Conservation (phyloP, 805 yeast genomes). For the Myxozyma mucilagina region DNA sequence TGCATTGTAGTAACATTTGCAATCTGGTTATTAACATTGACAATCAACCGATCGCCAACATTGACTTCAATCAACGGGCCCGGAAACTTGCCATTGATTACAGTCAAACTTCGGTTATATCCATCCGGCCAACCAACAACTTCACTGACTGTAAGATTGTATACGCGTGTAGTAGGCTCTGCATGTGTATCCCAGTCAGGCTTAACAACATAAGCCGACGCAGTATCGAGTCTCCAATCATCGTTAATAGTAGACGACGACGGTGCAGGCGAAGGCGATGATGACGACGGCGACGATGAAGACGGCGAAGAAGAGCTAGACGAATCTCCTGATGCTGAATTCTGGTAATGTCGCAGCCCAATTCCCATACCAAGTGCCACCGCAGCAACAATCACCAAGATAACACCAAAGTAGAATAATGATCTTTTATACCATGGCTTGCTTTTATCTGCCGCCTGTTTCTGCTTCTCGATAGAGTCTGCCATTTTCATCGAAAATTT, state of each 20-base stretch:
- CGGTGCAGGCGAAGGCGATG: conserved; percentile 1
- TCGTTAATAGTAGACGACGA: neutral
- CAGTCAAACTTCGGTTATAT: conserved; percentile 52
- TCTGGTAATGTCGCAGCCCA: conserved; percentile 15
- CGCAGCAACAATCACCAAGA: conserved; percentile 16
- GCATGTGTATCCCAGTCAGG: conserved; percentile 26
- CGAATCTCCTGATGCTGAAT: neutral
- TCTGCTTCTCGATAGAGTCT: too few species aligned
- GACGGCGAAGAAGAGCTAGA: conserved; percentile 5
- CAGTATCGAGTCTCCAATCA: conserved; percentile 26
- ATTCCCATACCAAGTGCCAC: conserved; percentile 30
- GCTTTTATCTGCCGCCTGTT: neutral
- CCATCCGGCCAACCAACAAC: conserved; percentile 59
- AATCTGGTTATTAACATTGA: conserved; percentile 70
- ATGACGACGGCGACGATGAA: conserved; percentile 1
- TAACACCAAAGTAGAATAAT: neutral
- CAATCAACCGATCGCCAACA: conserved; percentile 72
- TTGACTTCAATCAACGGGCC: conserved; percentile 77
- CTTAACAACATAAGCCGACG: conserved; percentile 17
- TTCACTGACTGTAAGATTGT: conserved; percentile 44
- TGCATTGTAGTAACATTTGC: conserved; percentile 75
- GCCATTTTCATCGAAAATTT: too few species aligned
- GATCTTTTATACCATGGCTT: neutral
- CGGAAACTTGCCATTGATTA: conserved; percentile 72
- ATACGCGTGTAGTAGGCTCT: conserved; percentile 34